Percentiles rank a stretch among this genome's conserved stretches.
Evolutionary conservation across 2,329 filamentous ascomycete genomes (phyloP).

Genomic region (Botrytis fabae): DNA sequence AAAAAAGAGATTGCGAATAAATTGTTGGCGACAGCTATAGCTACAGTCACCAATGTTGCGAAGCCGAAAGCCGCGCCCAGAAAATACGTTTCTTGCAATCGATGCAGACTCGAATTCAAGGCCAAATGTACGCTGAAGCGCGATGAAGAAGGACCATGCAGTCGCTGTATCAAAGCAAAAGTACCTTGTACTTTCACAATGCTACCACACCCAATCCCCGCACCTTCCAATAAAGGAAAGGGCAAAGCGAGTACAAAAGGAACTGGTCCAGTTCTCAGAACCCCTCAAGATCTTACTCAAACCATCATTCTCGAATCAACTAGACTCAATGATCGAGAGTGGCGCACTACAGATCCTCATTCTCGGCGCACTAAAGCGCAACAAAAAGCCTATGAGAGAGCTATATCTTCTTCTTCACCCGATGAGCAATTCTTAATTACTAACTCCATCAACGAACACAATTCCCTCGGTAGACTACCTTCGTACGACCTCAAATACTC

Average conservation of each 20-base stretch:
- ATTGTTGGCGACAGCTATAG: neutral
- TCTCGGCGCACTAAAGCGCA: neutral
- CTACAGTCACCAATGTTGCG: neutral
- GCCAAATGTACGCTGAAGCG: slow-evolving; percentile 28
- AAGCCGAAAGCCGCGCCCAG: slow-evolving; percentile 12
- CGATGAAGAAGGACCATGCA: slow-evolving; percentile 32
- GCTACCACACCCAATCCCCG: neutral
- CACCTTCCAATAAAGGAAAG: neutral
- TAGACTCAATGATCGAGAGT: slow-evolving; percentile 1
- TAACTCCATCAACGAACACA: no score
- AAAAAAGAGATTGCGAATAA: neutral
- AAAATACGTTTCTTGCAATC: slow-evolving; percentile 29
- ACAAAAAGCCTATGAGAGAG: slow-evolving; percentile 9
- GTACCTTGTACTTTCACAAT: slow-evolving; percentile 30
- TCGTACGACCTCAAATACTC: neutral
- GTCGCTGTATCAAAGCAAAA: slow-evolving; percentile 23
- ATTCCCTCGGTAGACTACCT: neutral
- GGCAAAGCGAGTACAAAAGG: neutral
- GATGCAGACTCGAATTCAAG: slow-evolving; percentile 26
- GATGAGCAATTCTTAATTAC: neutral
- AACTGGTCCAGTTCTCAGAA: neutral
- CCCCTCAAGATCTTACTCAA: slow-evolving; percentile 11
- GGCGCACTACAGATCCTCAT: slow-evolving; percentile 4
- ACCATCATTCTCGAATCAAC: slow-evolving; percentile 18
- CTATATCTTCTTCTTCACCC: neutral